phyloP scores from a whole-genome alignment of 306 rosid genomes.

The Chamaecrista fasciculata region DNA sequence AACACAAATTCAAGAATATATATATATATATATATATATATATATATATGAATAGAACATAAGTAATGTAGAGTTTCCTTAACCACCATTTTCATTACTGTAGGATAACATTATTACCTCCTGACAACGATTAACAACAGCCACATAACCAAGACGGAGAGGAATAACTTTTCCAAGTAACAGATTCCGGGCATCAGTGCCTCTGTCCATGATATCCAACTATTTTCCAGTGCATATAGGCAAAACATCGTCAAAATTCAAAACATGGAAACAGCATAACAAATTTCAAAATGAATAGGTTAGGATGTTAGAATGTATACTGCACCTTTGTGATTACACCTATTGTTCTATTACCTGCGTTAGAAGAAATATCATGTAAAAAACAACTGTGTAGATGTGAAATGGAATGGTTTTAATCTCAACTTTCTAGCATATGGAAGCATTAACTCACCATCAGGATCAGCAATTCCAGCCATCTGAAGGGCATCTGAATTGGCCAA shows the following conservation, averaged over 20 bases:
- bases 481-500: slow-evolving; percentile 98
- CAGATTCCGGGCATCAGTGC: slow-evolving; percentile 95
- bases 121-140: slow-evolving; percentile 92
- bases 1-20: slow-evolving; percentile 9
- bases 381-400: slow-evolving; percentile 1
- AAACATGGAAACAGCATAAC: slow-evolving; percentile 20
- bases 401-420: slow-evolving; percentile 7
- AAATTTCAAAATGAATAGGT: neutral
- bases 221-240: slow-evolving; percentile 26
- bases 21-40: too few relatives aligned
- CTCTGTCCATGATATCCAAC: slow-evolving; percentile 99
- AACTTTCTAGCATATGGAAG: slow-evolving; percentile 20
- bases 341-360: slow-evolving; percentile 85
- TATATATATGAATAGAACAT: too few relatives aligned
- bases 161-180: slow-evolving; percentile 91
- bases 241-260: slow-evolving; percentile 39
- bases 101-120: slow-evolving; percentile 60
- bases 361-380: slow-evolving; percentile 14
- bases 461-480: slow-evolving; percentile 96
- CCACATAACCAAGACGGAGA: slow-evolving; percentile 89
- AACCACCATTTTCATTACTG: slow-evolving; percentile 1
- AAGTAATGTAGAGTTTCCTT: neutral
- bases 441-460: slow-evolving; percentile 79
- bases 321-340: slow-evolving; percentile 93
- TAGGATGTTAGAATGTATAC: slow-evolving; percentile 9